A percentile compares a stretch with the other conserved stretches of the same genome.
Evolutionary conservation across 176 grass and related monocot species (phyloP).

Genomic region (bread wheat (Triticum aestivum)): IWGSC_CS_RefSeq_v2.1 NC_057814.1:591054317-591054816

Average conservation of each 20-base stretch:
- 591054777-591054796: background rate
- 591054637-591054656: background rate
- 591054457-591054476: background rate
- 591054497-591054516: background rate
- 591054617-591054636: background rate
- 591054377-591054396: background rate
- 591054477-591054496: background rate
- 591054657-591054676: background rate
- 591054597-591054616: background rate
- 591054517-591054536: no score
- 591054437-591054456: background rate
- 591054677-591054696: background rate
- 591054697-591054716: background rate
- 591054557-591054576: no score
- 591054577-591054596: background rate
- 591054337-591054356: no score
- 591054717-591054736: background rate
- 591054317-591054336: no score
- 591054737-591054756: no score
- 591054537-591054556: no score
- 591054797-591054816: background rate
- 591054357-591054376: background rate
- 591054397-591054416: background rate
- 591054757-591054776: background rate
- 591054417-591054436: background rate